Base-by-base conservation (phyloP, 1,139 yeast genomes). In the Yamadazyma sp. region DNA sequence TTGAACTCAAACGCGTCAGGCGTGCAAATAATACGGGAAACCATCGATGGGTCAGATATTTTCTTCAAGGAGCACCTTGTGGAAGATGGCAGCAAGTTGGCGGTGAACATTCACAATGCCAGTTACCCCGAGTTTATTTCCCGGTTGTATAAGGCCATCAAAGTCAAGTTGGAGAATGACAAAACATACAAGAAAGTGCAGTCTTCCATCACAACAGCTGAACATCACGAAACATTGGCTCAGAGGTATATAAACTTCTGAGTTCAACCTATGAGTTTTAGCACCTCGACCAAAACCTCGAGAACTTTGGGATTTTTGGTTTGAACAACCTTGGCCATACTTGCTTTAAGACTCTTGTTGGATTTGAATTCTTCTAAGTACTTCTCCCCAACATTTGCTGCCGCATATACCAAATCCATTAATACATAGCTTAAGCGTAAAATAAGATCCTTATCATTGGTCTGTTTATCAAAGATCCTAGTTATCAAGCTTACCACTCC, bases 11-110 rank as follows among this genome's bases (percentile, higher is more conserved):
- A 64, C 2, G 59, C 62, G 14, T 70, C 70, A 29, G 74, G 78
- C 0, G 60, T 87, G 30, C 80, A 78, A 46, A 59, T 88, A 8
- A 78, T 86, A 8, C 69, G 95, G 40, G 82, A 80, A 48, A 79
- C 81, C 5, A 59, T 76, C 21, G 95, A 86, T 54, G 81, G 81
- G 0, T 64, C 79, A 2, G 84, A 81, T 47, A 57, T 61, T 28
- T 80, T 74, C 38, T 79, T 86, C 50, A 66, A 72, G 37, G 81
- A 80, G 33, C 55, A 76, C 38, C 64, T 92, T 54, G 78, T 83
- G 20, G 97, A 92, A 53, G 98, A 92, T 55, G 73, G 59, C 10
- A 50, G 65, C 15, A 58, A 60, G 21, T 53, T 66, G 3, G 47
- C 54, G 2, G 52, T 55, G 23, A 50, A 57, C 4, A 43, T 61